Conservation (phyloP, 805 yeast genomes). For the Lipomyces sp. region DNA sequence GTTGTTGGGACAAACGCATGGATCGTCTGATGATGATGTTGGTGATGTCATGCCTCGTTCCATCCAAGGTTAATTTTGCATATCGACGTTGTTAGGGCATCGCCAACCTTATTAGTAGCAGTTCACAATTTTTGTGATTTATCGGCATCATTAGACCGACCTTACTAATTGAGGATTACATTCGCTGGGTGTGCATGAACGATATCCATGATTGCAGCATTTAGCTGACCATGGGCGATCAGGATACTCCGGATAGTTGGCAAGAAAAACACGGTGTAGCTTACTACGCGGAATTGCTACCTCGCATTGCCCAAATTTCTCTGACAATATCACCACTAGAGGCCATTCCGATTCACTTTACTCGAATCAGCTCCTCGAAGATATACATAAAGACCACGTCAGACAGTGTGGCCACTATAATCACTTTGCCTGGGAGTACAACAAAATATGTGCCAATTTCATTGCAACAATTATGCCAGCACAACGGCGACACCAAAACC, state of each 20-base stretch:
- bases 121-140: too few species aligned
- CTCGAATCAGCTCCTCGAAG: constrained; percentile 20
- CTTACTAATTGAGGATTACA: neutral
- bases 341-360: constrained; percentile 16
- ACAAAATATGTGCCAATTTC: constrained; percentile 27
- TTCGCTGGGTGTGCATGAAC: neutral
- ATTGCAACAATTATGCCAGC: neutral
- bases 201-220: neutral
- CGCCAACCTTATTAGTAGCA: too few species aligned
- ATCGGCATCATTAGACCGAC: too few species aligned
- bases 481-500: neutral
- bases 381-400: constrained; percentile 20
- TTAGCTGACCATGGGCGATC: constrained; percentile 9
- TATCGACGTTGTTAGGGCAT: too few species aligned
- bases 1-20: constrained; percentile 1
- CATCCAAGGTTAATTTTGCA: too few species aligned
- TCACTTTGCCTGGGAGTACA: constrained; percentile 21
- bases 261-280: neutral
- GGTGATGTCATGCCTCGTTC: neutral
- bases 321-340: constrained; percentile 20
- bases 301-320: constrained; percentile 22
- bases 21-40: neutral
- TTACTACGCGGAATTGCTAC: constrained; percentile 29
- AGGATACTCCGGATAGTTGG: neutral
- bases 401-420: neutral